Evolutionary conservation across 257 asterid genomes (phyloP).

Genomic region (Gentiana dahurica): DNA sequence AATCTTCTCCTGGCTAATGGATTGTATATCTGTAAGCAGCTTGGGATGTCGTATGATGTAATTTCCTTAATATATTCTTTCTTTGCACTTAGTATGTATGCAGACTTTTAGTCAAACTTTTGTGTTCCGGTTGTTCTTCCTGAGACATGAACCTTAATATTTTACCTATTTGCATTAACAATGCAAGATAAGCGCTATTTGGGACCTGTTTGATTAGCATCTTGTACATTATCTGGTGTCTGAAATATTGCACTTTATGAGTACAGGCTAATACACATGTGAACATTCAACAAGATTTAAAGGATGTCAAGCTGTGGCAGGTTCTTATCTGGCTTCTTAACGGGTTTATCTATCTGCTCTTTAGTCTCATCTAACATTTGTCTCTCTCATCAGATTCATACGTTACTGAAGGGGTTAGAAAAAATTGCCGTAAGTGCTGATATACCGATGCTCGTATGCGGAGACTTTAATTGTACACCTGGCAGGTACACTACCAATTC

Average conservation of each 20-base stretch:
- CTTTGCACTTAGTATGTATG: too few relatives aligned
- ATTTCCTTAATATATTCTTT: too few relatives aligned
- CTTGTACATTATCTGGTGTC: slow-evolving; percentile 10
- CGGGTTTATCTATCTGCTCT: slow-evolving; percentile 1
- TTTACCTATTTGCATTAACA: too few relatives aligned
- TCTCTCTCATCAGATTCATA: slow-evolving; percentile 55
- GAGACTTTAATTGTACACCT: slow-evolving; percentile 88
- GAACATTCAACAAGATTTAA: slow-evolving; percentile 69
- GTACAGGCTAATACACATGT: slow-evolving; percentile 96
- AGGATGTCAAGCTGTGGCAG: slow-evolving; percentile 99
- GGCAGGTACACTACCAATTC: slow-evolving; percentile 53
- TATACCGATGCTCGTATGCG: slow-evolving; percentile 95
- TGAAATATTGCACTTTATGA: slow-evolving; percentile 12
- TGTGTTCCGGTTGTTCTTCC: too few relatives aligned
- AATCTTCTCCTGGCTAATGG: too few relatives aligned
- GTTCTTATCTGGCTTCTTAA: slow-evolving; percentile 19
- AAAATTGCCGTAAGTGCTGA: slow-evolving; percentile 92
- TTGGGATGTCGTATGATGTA: too few relatives aligned
- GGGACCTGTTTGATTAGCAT: too few relatives aligned
- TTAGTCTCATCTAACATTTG: not conserved
- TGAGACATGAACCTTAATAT: too few relatives aligned
- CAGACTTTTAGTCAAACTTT: too few relatives aligned
- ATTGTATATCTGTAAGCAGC: too few relatives aligned
- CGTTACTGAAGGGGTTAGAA: slow-evolving; percentile 88
- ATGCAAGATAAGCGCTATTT: too few relatives aligned